phyloP scores from a whole-genome alignment of 371 early-diverging fungal genomes.

The Mucor piriformis region DNA sequence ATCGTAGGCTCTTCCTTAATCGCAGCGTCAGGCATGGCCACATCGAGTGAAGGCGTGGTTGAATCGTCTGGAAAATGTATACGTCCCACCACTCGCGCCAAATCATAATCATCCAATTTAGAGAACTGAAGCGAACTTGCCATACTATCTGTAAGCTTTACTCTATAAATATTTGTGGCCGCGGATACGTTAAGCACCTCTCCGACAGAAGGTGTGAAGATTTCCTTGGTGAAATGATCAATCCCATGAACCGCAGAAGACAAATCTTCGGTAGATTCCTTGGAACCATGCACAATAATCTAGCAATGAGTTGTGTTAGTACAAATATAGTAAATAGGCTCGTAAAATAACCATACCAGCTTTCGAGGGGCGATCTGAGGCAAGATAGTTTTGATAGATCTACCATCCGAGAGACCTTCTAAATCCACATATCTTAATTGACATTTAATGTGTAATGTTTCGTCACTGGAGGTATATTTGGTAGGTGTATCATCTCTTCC shows the following conservation, averaged over 20 bases:
- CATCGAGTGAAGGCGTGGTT: conserved; percentile 78
- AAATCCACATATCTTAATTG: conserved; percentile 83
- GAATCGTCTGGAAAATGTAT: conserved; percentile 71
- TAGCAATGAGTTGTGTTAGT: too few species aligned
- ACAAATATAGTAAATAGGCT: too few species aligned
- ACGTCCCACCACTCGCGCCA: conserved; percentile 74
- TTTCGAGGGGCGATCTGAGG: conserved; percentile 84
- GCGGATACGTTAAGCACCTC: conserved; percentile 89
- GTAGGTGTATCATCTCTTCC: conserved; percentile 67
- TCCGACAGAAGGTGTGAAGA: conserved; percentile 79
- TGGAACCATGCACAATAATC: conserved; percentile 85
- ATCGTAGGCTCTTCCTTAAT: conserved; percentile 64
- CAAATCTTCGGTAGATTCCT: conserved; percentile 67
- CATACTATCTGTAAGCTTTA: conserved; percentile 84
- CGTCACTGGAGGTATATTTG: conserved; percentile 69
- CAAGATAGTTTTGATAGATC: conserved; percentile 84
- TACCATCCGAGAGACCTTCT: conserved; percentile 90
- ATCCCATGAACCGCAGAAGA: conserved; percentile 58
- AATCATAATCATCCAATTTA: conserved; percentile 72
- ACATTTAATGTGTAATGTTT: conserved; percentile 69
- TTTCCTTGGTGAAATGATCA: conserved; percentile 76
- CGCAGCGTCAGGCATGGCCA: conserved; percentile 52
- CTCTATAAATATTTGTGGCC: conserved; percentile 81
- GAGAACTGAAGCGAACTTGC: conserved; percentile 78
- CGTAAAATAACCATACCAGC: conserved; percentile 55